Conservation (phyloP, 2,329 filamentous ascomycete species). For the Clonostachys sp. region DNA sequence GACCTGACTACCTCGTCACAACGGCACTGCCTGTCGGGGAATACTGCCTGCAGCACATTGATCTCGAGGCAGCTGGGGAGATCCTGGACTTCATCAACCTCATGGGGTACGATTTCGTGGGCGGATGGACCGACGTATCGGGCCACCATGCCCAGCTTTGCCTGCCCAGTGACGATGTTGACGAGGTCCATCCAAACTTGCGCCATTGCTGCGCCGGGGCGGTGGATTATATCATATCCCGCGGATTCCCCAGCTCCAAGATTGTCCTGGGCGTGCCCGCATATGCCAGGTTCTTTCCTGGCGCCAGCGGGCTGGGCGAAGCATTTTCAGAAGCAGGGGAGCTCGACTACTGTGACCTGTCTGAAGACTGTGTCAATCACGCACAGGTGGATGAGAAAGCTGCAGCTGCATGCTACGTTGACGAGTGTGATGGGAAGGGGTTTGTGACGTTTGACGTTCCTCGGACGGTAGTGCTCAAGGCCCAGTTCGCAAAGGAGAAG, state of each 20-base stretch:
- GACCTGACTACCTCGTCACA: conserved; percentile 51
- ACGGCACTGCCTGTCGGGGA: conserved; percentile 59
- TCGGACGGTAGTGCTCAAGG: conserved; percentile 56
- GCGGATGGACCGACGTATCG: conserved; percentile 54
- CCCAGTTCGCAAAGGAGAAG: conserved; percentile 48
- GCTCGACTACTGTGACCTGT: conserved; percentile 60
- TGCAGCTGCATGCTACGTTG: conserved; percentile 54
- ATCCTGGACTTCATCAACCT: conserved; percentile 61
- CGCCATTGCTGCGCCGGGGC: conserved; percentile 47
- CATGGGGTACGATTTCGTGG: conserved; percentile 67
- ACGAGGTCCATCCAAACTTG: conserved; percentile 9
- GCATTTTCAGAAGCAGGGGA: conserved; percentile 41
- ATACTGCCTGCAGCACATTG: conserved; percentile 57
- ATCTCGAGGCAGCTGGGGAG: conserved; percentile 42
- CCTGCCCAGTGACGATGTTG: conserved; percentile 22
- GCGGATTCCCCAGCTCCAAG: conserved; percentile 52
- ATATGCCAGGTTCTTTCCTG: conserved; percentile 58
- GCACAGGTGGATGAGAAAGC: conserved; percentile 41
- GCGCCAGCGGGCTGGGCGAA: conserved; percentile 47
- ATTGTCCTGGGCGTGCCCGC: conserved; percentile 59
- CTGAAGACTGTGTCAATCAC: conserved; percentile 37
- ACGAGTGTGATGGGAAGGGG: conserved; percentile 27
- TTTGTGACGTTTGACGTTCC: conserved; percentile 64
- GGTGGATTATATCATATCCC: conserved; percentile 45
- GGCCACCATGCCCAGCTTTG: conserved; percentile 63